phyloP scores from a whole-genome alignment of 345 rosid species.

The Eutrema japonicum region DNA sequence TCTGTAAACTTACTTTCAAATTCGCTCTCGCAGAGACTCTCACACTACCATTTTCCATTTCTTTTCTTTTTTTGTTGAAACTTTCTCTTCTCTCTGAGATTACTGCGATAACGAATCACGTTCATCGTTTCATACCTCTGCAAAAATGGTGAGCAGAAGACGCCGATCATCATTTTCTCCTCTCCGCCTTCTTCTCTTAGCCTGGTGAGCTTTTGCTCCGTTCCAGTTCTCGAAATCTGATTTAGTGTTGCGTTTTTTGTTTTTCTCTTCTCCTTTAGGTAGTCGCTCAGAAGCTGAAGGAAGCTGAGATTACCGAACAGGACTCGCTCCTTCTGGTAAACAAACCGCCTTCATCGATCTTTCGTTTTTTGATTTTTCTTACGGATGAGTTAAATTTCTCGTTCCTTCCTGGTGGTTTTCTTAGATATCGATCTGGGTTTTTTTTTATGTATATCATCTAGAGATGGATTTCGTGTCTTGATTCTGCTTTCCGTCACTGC shows the following conservation, averaged over 20 bases:
- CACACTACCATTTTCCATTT: constrained; percentile 36
- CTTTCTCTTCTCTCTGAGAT: neutral
- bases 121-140: constrained; percentile 28
- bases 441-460: neutral
- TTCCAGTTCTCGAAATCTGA: constrained; percentile 15
- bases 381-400: constrained; percentile 1
- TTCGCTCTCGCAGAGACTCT: neutral
- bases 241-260: neutral
- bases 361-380: neutral
- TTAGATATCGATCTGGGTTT: neutral
- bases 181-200: constrained; percentile 17
- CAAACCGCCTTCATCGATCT: constrained; percentile 15
- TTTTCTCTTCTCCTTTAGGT: constrained; percentile 52
- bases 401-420: constrained; percentile 21
- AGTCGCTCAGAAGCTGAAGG: constrained; percentile 78
- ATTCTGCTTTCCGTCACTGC: neutral
- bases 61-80: constrained; percentile 32
- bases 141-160: constrained; percentile 58
- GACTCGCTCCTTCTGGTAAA: constrained; percentile 97
- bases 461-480: neutral
- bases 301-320: constrained; percentile 95
- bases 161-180: constrained; percentile 24
- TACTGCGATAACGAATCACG: neutral
- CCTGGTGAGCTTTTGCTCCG: neutral
- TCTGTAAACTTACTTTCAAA: constrained; percentile 21